Percentiles rank a stretch among this genome's conserved stretches.
phyloP scores from a whole-genome alignment of 495 filamentous ascomycete species.

The Staphylotrichum tortipilum region DNA sequence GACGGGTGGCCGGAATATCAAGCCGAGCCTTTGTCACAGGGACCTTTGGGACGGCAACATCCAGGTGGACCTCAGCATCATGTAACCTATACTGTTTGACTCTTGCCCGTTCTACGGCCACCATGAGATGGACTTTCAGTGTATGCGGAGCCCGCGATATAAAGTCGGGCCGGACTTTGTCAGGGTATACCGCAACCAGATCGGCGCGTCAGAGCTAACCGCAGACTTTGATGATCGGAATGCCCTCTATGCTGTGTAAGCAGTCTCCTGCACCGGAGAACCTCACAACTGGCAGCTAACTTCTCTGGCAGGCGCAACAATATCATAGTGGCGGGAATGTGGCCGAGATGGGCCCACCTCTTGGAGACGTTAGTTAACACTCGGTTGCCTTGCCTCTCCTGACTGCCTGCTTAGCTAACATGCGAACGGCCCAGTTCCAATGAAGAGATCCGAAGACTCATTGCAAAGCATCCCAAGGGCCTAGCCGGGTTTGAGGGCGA shows the following conservation, averaged over 20 bases:
- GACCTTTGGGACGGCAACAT: slow-evolving; percentile 41
- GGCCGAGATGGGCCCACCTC: neutral
- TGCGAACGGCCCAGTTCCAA: neutral
- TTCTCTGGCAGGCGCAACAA: neutral
- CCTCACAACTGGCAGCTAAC: neutral
- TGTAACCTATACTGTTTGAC: slow-evolving; percentile 36
- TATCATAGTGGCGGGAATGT: neutral
- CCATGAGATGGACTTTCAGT: slow-evolving; percentile 30
- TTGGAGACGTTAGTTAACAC: neutral
- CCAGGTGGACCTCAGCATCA: slow-evolving; percentile 26
- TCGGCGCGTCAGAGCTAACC: neutral
- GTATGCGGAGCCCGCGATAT: slow-evolving; percentile 1
- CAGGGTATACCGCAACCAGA: neutral
- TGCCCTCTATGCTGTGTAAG: neutral
- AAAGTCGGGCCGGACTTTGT: neutral
- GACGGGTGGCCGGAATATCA: slow-evolving; percentile 32
- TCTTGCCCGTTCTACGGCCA: slow-evolving; percentile 40
- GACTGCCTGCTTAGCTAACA: too few relatives aligned
- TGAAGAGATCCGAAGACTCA: neutral
- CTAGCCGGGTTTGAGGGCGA: neutral
- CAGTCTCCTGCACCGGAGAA: neutral
- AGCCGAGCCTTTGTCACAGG: slow-evolving; percentile 37
- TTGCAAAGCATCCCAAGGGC: neutral
- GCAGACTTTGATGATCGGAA: neutral
- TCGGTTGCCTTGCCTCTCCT: neutral